A percentile compares a stretch with the other conserved stretches of the same genome.
Conservation (phyloP, 306 rosid species). For the Bauhinia variegata region DNA sequence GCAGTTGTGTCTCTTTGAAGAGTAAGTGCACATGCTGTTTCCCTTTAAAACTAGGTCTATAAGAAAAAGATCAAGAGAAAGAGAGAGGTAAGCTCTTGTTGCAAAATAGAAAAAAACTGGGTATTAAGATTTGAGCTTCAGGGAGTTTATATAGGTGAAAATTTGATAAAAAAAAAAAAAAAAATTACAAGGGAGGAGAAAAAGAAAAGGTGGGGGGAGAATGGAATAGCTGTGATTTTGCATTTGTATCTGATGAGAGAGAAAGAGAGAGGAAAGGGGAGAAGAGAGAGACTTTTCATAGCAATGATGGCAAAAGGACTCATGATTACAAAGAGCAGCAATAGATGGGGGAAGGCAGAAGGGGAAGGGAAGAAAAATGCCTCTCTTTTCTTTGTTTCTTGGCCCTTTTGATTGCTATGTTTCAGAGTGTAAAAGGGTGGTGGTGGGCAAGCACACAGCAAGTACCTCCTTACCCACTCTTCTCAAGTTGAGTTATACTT, state of each 20-base stretch:
- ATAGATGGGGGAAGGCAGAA: constrained; percentile 48
- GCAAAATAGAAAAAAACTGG: constrained; percentile 21
- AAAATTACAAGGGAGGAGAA: too few species aligned
- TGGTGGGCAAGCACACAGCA: constrained; percentile 35
- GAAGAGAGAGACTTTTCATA: constrained; percentile 50
- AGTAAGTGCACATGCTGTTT: constrained; percentile 50
- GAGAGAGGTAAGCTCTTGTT: constrained; percentile 32
- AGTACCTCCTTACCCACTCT: constrained; percentile 36
- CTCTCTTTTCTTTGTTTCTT: constrained; percentile 33
- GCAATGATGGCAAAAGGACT: constrained; percentile 75
- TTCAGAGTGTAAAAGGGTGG: constrained; percentile 15
- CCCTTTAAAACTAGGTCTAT: constrained; percentile 11
- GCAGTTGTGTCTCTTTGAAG: constrained; percentile 40
- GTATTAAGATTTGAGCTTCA: constrained; percentile 33
- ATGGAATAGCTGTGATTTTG: constrained; percentile 47
- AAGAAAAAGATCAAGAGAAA: neutral
- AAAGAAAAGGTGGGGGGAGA: constrained; percentile 1
- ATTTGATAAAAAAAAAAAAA: neutral
- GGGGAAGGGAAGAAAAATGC: constrained; percentile 44
- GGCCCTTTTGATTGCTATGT: constrained; percentile 32
- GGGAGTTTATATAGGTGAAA: constrained; percentile 46
- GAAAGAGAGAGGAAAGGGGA: constrained; percentile 46
- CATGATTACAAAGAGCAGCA: constrained; percentile 76
- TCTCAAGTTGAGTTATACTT: constrained; percentile 33
- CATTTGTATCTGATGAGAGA: constrained; percentile 42